phyloP scores from a whole-genome alignment of 2,329 filamentous ascomycete genomes.

The Claviceps spartinae region DNA sequence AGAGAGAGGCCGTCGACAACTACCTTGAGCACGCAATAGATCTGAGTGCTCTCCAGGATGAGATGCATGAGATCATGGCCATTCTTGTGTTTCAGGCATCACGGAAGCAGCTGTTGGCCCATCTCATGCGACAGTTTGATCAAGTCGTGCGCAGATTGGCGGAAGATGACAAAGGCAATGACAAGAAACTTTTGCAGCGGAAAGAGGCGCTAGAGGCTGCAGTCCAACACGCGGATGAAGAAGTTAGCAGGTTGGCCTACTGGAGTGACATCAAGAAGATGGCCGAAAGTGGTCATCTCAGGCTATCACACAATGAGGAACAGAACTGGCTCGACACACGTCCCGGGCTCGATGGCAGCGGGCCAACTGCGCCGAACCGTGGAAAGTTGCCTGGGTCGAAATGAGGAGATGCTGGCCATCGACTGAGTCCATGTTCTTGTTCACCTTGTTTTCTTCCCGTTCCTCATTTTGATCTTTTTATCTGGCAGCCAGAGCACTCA shows the following conservation, averaged over 20 bases:
- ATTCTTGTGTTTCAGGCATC: slow-evolving; percentile 84
- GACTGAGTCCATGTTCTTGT: background rate
- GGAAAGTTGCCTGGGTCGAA: slow-evolving; percentile 5
- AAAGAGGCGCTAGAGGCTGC: slow-evolving; percentile 61
- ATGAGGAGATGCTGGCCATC: background rate
- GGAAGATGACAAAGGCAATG: slow-evolving; percentile 23
- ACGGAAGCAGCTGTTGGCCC: slow-evolving; percentile 58
- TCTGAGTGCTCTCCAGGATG: slow-evolving; percentile 56
- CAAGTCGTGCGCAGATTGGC: slow-evolving; percentile 26
- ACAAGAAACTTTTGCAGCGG: slow-evolving; percentile 23
- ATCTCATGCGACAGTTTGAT: slow-evolving; percentile 46
- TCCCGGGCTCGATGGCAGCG: slow-evolving; percentile 41
- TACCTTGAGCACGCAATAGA: slow-evolving; percentile 74
- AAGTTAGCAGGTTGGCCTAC: slow-evolving; percentile 70
- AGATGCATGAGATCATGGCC: slow-evolving; percentile 76
- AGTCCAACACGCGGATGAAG: slow-evolving; percentile 61
- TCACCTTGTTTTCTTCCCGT: background rate
- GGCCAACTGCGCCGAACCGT: slow-evolving; percentile 25
- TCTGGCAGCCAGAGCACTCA: background rate
- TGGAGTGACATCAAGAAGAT: slow-evolving; percentile 75
- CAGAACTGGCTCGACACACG: slow-evolving; percentile 27
- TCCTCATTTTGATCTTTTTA: background rate
- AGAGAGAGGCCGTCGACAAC: slow-evolving; percentile 66
- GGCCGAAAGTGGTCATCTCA: slow-evolving; percentile 37
- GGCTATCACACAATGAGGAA: slow-evolving; percentile 27